Base-by-base conservation (phyloP, 2,329 filamentous ascomycete genomes). In the Verticillium tricorpus region DNA sequence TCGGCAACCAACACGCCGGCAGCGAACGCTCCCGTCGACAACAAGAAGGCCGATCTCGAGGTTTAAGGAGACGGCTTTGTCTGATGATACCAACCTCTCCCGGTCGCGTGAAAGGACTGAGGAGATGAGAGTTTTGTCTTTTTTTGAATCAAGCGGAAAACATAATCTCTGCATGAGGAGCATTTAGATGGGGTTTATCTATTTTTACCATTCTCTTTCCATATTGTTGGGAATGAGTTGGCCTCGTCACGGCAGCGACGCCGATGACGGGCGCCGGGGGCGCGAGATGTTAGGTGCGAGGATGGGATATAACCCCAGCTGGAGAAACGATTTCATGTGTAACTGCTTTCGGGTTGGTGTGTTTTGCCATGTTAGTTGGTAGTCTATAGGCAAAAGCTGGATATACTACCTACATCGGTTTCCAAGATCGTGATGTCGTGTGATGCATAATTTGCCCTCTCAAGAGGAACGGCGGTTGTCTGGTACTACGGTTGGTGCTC, bases 1-100 rank as follows among this genome's bases (percentile, higher is more conserved):
- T 19, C 58, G n/a, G n/a, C 39, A 25, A 31, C 19, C 25, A 32
- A 52, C 25, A 15, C 39, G 37, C 34, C 34, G 22, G 37, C 12
- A 5, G 57, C 35, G 7, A 58, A 39, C 56, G 19, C 19, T n/a
- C 56, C 56, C 22, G 37, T n/a, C 35, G 45, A 58, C 37, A 45
- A 59, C 58, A 56, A 56, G 54, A 56, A 56, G 54, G 31, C 54
- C 15, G 54, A 52, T 52, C 37, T 58, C 25, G 57, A 52, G 57
- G 57, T 39, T 7, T 40, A 40, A 58, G 40, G 37, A 50, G 37
- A 40, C 19, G 35, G 39, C 6, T 19, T 50, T 31, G 37, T 50
- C 25, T 8, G 57, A 58, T 45, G 57, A 58, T 58, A 58, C 57
- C 57, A 58, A 45, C 57, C 40, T 50, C 57, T 39, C 17, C 19